A percentile compares a stretch with the other conserved stretches of the same genome.
These are phyloP conservation scores for Mucuna pruriens DNA, from an alignment of 306 rosid genomes.

Conservation along the genomic window DNA sequence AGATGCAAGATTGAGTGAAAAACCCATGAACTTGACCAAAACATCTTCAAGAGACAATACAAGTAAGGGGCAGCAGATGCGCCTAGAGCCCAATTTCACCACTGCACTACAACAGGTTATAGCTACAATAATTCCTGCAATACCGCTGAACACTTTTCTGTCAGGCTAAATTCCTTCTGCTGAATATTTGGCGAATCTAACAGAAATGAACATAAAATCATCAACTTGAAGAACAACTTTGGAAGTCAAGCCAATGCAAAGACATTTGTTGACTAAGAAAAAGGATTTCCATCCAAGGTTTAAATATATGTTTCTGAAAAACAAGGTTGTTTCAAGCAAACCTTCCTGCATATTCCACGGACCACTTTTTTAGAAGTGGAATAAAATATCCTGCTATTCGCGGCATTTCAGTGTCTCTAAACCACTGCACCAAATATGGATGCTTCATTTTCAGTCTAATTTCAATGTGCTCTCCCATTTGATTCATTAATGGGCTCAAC, in stretches of 20 bases:
- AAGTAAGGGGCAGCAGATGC: constrained; percentile 37
- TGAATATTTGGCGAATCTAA: constrained; percentile 27
- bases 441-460: constrained; percentile 50
- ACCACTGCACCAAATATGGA: constrained; percentile 64
- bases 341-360: constrained; percentile 86
- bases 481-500: constrained; percentile 53
- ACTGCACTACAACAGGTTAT: constrained; percentile 74
- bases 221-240: constrained; percentile 26
- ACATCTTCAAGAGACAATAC: constrained; percentile 45
- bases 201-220: constrained; percentile 4
- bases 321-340: constrained; percentile 49
- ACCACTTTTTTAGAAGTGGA: constrained; percentile 71
- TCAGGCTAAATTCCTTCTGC: constrained; percentile 47
- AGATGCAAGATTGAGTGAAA: constrained; percentile 56
- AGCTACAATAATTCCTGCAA: constrained; percentile 77
- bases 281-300: neutral
- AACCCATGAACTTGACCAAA: constrained; percentile 66
- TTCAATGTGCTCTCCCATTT: constrained; percentile 54
- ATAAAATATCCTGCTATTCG: constrained; percentile 56
- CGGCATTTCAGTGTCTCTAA: constrained; percentile 55
- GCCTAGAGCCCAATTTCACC: constrained; percentile 54
- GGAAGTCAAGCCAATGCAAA: constrained; percentile 15
- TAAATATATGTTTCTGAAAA: constrained; percentile 31
- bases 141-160: constrained; percentile 65
- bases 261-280: neutral